Base-by-base conservation (phyloP, 2,329 filamentous ascomycete species). In the Rhynchosporium graminicola region DNA sequence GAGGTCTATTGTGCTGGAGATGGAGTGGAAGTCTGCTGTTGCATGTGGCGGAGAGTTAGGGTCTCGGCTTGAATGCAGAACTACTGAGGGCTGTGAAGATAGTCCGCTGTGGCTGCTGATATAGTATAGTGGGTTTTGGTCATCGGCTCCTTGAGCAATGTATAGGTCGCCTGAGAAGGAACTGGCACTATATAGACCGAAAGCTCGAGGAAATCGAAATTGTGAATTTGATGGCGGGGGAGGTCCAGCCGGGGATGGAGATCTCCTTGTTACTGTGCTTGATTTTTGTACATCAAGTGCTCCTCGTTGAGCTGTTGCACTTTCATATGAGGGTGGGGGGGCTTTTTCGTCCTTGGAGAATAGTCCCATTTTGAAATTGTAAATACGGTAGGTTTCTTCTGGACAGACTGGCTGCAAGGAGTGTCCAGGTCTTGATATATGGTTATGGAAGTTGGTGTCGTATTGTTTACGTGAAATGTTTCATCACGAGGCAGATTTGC, bases 121-220 rank as follows among this genome's bases (percentile, higher is more conserved):
- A 47, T 68, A 63, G 57, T 63, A 67, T 20, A 67, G 57, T 1
- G 60, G 57, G 1, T 57, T n/a, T 6, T 64, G 59, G n/a, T 64
- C 58, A n/a, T 64, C 57, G 26, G 63, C 54, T 31, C 57, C 42
- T 33, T 31, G 52, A 12, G 66, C 62, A 20, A 69, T 63, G 43
- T 61, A 38, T 7, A 67, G 38, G 42, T 69, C 61, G 38, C 57
- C 50, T 0, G 45, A 20, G 13, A 56, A 63, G 6, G 42, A 57
- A 2, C 57, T 20, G 31, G 66, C 63, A 15, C 61, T 57, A 56
- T 69, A 68, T 29, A 68, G 40, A 10, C 67, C 67, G 52, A 69
- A 68, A 12, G 31, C 33, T 40, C 51, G 56, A 2, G 67, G 67
- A 15, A 69, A 67, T 3, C 60, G 62, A 43, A 52, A 45, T 48